Base-by-base conservation (phyloP, 805 yeast genomes). In the Candida berthetii region DNA sequence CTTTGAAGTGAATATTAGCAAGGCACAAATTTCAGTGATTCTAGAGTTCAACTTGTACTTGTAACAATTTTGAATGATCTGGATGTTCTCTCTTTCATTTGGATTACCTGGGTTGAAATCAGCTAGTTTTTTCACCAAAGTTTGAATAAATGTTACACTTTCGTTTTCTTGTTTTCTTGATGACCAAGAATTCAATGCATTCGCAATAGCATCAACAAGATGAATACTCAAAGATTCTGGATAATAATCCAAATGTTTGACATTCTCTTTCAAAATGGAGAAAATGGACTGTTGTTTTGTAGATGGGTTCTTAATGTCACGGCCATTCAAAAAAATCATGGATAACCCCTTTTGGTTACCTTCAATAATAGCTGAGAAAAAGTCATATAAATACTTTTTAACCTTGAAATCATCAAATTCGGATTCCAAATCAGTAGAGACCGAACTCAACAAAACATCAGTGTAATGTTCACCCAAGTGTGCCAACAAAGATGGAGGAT, bases 331-430 rank as follows among this genome's bases (percentile, higher is more conserved):
- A 47, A 85, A 78, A 20, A 81, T 66, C 37, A 82, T 78, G 0
- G 90, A 72, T n/a, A 85, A 59, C 2, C 93, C 95, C 56, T 85
- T 86, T 57, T 85, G 93, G 36, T 78, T 76, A 5, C 86, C 83
- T 43, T 73, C 77, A 74, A 84, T 71, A 3, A 83, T 77, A 0
- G 85, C 69, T 19, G 87, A 72, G 40, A 85, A 74, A 45, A 85
- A 82, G 42, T 74, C 78, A 54, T 80, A 82, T 13, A 82, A 57
- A 7, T 74, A 64, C 27, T 78, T 71, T 45, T 78, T 75, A 36
- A 80, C 61, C n/a, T 60, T 58, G 44, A 69, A 70, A 47, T 73
- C 76, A 41, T 75, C 79, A 46, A 79, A 66, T 1, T 76, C 66
- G 47, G 74, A 76, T 24, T 74, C 71, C 50, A 89, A 65, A 49